Percentiles rank a stretch among this genome's conserved stretches.
phyloP scores from a whole-genome alignment of 345 rosid species.

The Syzygium grande region DNA sequence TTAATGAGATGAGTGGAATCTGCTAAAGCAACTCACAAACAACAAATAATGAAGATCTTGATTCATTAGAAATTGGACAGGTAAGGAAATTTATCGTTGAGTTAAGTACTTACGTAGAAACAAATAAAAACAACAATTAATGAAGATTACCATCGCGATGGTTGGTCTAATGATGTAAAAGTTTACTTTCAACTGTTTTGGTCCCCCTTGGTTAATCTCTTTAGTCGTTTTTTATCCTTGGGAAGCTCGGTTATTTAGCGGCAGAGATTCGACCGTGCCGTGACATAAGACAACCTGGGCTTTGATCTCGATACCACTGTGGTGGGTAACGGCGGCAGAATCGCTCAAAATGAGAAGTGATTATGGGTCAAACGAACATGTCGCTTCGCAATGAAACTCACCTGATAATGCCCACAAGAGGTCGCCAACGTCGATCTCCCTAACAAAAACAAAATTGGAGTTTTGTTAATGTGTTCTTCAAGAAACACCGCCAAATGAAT shows the following conservation, averaged over 20 bases:
- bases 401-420: not conserved
- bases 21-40: not conserved
- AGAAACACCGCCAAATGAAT: not conserved
- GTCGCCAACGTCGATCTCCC: accelerated
- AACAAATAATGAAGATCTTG: not conserved
- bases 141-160: not conserved
- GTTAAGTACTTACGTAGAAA: not conserved
- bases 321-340: accelerated
- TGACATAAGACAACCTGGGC: accelerated
- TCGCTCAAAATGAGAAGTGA: accelerated
- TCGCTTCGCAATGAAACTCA: accelerated
- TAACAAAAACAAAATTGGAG: not conserved
- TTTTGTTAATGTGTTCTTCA: not conserved
- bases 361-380: not conserved
- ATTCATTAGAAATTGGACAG: no score
- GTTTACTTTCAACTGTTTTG: not conserved
- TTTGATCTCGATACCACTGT: accelerated
- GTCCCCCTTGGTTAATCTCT: not conserved
- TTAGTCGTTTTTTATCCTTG: not conserved
- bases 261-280: accelerated
- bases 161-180: not conserved
- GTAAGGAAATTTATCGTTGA: not conserved
- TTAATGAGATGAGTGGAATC: not conserved
- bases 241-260: not conserved
- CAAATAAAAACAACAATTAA: not conserved